phyloP scores from a whole-genome alignment of 805 yeast species.

The Starmerella floris region DNA sequence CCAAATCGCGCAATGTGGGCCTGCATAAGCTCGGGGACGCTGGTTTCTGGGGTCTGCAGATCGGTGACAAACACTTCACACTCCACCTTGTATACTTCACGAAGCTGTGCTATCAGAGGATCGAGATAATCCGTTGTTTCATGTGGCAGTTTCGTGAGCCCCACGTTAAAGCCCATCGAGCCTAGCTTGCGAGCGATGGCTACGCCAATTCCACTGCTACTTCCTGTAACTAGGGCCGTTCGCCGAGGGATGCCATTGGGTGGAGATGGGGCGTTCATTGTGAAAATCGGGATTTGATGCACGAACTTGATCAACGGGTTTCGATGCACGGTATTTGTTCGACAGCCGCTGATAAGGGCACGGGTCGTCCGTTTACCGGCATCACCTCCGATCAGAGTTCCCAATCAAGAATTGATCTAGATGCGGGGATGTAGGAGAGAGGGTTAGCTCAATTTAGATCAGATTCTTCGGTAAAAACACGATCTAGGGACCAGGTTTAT shows the following conservation, averaged over 20 bases:
- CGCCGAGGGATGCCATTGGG: constrained; percentile 9
- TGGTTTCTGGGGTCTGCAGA: constrained; percentile 9
- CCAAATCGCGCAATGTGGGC: constrained; percentile 11
- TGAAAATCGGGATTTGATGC: constrained; percentile 1
- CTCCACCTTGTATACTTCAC: constrained; percentile 8
- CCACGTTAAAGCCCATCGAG: constrained; percentile 12
- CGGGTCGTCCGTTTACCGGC: too few species aligned
- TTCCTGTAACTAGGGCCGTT: constrained; percentile 15
- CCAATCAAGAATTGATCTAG: too few species aligned
- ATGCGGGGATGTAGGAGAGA: too few species aligned
- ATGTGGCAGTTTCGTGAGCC: constrained; percentile 14
- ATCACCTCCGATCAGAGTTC: too few species aligned
- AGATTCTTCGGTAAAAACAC: too few species aligned
- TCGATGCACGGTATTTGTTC: too few species aligned
- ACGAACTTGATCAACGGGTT: constrained; percentile 10
- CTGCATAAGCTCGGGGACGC: constrained; percentile 5
- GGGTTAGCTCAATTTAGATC: too few species aligned
- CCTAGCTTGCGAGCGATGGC: constrained; percentile 16
- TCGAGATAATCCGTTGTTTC: constrained; percentile 2
- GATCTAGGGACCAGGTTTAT: too few species aligned
- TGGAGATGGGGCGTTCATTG: constrained; percentile 1
- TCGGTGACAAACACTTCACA: constrained; percentile 10
- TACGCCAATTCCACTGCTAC: constrained; percentile 16
- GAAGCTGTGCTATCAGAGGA: constrained; percentile 9
- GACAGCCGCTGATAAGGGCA: too few species aligned